These are phyloP conservation scores for Fusarium xylarioides DNA, from an alignment of 2,329 filamentous ascomycete species.

Conservation along the genomic window DNA sequence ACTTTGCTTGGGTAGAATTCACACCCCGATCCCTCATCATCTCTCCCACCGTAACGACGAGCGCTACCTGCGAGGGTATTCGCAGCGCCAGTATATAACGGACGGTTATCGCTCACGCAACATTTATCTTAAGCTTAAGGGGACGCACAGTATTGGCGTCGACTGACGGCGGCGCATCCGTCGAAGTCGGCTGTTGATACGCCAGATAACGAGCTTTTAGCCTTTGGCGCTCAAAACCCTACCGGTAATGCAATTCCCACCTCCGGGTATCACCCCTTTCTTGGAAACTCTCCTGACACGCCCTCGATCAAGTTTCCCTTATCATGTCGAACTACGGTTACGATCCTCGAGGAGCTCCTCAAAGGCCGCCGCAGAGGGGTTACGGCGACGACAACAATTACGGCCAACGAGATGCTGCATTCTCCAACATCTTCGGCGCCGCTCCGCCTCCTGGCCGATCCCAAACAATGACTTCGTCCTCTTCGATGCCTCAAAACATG, in stretches of 20 bases:
- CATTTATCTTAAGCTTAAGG: slow-evolving; percentile 31
- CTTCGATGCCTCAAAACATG: slow-evolving; percentile 65
- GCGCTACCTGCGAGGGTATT: slow-evolving; percentile 27
- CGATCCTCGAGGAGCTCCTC: slow-evolving; percentile 59
- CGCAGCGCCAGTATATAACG: slow-evolving; percentile 17
- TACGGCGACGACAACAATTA: slow-evolving; percentile 64
- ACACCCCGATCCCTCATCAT: slow-evolving; percentile 22
- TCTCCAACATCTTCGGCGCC: slow-evolving; percentile 93
- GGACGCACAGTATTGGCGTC: slow-evolving; percentile 39
- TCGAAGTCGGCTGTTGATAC: slow-evolving; percentile 43
- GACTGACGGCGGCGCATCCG: slow-evolving; percentile 48
- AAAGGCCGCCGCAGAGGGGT: slow-evolving; percentile 51
- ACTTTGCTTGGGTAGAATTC: slow-evolving; percentile 29
- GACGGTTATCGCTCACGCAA: slow-evolving; percentile 21
- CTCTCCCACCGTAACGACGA: slow-evolving; percentile 7
- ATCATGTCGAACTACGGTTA: slow-evolving; percentile 69
- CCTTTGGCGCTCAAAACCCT: slow-evolving; percentile 35
- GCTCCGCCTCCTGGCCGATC: slow-evolving; percentile 87
- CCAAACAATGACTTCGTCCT: slow-evolving; percentile 92
- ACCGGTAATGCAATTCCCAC: slow-evolving; percentile 30
- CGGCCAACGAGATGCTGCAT: slow-evolving; percentile 87
- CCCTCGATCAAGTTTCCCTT: slow-evolving; percentile 21
- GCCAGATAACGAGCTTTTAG: slow-evolving; percentile 37
- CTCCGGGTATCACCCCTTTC: not conserved
- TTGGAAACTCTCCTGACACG: slow-evolving; percentile 19